Conservation (phyloP, 331 rosid species). For the Malus hybrid region DNA sequence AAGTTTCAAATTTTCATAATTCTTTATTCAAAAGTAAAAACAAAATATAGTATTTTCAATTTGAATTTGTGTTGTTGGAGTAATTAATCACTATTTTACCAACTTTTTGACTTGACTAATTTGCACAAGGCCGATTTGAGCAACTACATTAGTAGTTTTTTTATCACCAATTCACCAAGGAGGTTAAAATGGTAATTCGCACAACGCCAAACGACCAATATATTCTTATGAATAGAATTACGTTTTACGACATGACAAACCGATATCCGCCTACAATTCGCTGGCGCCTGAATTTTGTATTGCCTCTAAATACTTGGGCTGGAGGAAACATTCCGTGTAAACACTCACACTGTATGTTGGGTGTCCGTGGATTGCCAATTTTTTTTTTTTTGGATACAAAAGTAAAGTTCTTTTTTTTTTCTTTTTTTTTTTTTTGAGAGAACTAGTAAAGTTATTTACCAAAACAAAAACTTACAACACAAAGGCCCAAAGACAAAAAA, state of each 20-base stretch:
- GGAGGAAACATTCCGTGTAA: neutral
- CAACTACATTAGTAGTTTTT: neutral
- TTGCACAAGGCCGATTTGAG: neutral
- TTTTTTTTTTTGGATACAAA: no score
- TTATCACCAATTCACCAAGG: no score
- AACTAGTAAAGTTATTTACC: no score
- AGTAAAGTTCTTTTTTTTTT: no score
- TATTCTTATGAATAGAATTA: neutral
- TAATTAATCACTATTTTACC: no score
- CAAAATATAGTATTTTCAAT: fast-evolving
- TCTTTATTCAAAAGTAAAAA: neutral
- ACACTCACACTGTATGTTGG: neutral
- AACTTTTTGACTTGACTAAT: neutral
- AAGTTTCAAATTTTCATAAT: neutral
- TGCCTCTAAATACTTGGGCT: neutral
- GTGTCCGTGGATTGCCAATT: neutral
- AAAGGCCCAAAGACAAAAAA: no score
- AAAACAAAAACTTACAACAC: no score
- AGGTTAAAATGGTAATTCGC: no score
- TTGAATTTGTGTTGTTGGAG: neutral
- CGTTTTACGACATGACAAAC: conserved; percentile 10
- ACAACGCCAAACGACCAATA: neutral
- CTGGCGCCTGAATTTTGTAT: conserved; percentile 28
- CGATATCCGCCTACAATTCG: conserved; percentile 10
- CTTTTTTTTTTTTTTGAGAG: no score